Percentiles rank a stretch among this genome's conserved stretches.
phyloP scores from a whole-genome alignment of 2,329 filamentous ascomycete species.

The Fusarium haematococcum region DNA sequence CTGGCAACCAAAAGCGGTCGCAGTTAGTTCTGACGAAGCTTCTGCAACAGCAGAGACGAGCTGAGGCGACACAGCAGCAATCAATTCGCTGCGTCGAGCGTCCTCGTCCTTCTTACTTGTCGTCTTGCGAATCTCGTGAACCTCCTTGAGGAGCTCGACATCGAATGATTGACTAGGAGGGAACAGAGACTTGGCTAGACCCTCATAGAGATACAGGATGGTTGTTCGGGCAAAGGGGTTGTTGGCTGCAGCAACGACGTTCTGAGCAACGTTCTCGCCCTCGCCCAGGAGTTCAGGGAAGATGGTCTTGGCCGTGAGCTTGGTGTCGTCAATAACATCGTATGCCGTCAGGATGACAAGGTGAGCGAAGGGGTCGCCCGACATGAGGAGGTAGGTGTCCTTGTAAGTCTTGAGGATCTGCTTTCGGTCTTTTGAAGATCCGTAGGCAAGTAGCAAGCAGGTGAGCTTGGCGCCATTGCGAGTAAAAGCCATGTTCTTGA shows the following conservation, averaged over 20 bases:
- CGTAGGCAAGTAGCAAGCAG: slow-evolving; percentile 84
- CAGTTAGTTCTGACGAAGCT: slow-evolving; percentile 74
- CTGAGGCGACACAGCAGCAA: slow-evolving; percentile 78
- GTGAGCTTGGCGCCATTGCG: slow-evolving; percentile 86
- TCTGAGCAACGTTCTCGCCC: slow-evolving; percentile 71
- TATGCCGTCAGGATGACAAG: slow-evolving; percentile 86
- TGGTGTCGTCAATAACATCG: slow-evolving; percentile 95
- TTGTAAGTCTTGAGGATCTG: slow-evolving; percentile 89
- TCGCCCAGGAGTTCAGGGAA: slow-evolving; percentile 88
- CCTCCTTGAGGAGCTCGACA: slow-evolving; percentile 77
- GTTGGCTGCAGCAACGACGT: slow-evolving; percentile 72
- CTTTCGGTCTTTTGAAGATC: slow-evolving; percentile 92
- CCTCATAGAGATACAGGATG: slow-evolving; percentile 85
- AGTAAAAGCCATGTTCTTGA: slow-evolving; percentile 97
- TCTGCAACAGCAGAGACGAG: slow-evolving; percentile 80
- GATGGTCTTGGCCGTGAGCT: slow-evolving; percentile 85
- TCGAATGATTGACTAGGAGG: slow-evolving; percentile 73
- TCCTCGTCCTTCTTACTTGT: slow-evolving; percentile 95
- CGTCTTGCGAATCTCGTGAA: slow-evolving; percentile 81
- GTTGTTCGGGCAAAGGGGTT: slow-evolving; percentile 74
- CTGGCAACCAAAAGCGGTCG: slow-evolving; percentile 86
- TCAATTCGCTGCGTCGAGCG: slow-evolving; percentile 79
- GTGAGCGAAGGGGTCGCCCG: slow-evolving; percentile 82
- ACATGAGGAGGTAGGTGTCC: slow-evolving; percentile 87
- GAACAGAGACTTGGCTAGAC: slow-evolving; percentile 70